phyloP scores from a whole-genome alignment of 2,329 filamentous ascomycete genomes.

The Dothistroma septosporum region DNA sequence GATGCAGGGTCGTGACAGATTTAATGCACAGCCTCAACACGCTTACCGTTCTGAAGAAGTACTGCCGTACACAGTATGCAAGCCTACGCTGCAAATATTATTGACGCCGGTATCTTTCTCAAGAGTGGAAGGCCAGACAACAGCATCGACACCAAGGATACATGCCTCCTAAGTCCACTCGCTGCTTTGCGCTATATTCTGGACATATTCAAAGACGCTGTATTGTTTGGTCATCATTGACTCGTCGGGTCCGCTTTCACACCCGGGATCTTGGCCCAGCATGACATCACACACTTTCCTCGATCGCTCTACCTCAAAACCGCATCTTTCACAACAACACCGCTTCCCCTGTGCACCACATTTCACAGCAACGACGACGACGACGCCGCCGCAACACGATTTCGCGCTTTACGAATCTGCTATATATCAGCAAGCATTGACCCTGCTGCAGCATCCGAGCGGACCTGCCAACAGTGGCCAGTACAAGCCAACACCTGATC shows the following conservation, averaged over 20 bases:
- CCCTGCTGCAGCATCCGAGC: slow-evolving; percentile 11
- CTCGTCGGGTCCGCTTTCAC: slow-evolving; percentile 1
- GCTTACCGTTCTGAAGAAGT: background rate
- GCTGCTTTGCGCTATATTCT: slow-evolving; percentile 1
- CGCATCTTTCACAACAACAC: slow-evolving; percentile 5
- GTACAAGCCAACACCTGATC: background rate
- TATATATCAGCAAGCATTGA: slow-evolving; percentile 19
- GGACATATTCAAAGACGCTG: background rate
- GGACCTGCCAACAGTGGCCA: slow-evolving; percentile 1
- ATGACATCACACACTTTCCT: slow-evolving; percentile 7
- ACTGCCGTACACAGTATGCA: background rate
- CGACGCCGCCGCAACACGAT: slow-evolving; percentile 7
- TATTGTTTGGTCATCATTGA: background rate
- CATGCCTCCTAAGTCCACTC: slow-evolving; percentile 8
- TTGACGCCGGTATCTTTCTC: slow-evolving; percentile 4
- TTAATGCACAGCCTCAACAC: background rate
- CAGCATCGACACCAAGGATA: background rate
- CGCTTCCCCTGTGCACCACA: background rate
- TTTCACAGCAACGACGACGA: slow-evolving; percentile 5
- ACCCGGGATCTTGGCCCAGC: slow-evolving; percentile 1
- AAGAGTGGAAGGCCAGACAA: background rate
- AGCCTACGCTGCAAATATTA: slow-evolving; percentile 4
- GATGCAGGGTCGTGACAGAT: slow-evolving; percentile 6
- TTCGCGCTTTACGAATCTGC: slow-evolving; percentile 11
- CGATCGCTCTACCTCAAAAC: background rate